Base-by-base conservation (phyloP, 1,139 yeast species). In the Kazachstania sp. region DNA sequence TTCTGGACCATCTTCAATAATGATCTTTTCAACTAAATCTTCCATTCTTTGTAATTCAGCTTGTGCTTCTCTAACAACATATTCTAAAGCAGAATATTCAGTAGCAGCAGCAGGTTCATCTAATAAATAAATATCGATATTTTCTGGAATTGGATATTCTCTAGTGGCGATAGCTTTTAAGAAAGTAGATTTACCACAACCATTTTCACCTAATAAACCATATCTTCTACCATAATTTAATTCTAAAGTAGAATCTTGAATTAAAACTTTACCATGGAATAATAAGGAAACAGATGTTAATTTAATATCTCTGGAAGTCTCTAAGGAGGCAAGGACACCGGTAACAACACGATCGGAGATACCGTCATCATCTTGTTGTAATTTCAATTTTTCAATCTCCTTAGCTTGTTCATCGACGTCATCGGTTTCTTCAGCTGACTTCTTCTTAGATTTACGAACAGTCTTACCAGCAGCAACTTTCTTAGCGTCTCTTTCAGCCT, bases 91-190 rank as follows among this genome's bases (percentile, higher is more conserved):
- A 55, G 95, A 83, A 60, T 60, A 83, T 64, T 88, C 97, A 53
- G 94, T 77, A 52, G 97, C 88, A 59, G 81, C 96, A 51, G 99
- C 98, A 43, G 98, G 97, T 73, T 94, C 97, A 69, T 94, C 94
- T 70, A 92, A 77, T 59, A 92, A 74, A 66, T 92, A 92, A 52
- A 92, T 76, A 73, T 92, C 98, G 61, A 94, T 86, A 58, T 77
- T 79, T 55, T 83, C 94, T 43, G 98, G 97, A 60, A 92, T 77
- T 49, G 98, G 98, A 71, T 77, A 92, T 71, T 94, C 99, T 70
- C 97, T 80, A 49, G 95, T 95, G 51, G 97, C 97, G 61, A 94
- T 71, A 38, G 97, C 83, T 69, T 86, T 86, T 67, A 92, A 72
- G 63, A 92, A 81, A 30, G 99, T 92, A 39, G 97, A 88, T 71